phyloP scores from a whole-genome alignment of 768 basidiomycete species.

The Panus rudis region DNA sequence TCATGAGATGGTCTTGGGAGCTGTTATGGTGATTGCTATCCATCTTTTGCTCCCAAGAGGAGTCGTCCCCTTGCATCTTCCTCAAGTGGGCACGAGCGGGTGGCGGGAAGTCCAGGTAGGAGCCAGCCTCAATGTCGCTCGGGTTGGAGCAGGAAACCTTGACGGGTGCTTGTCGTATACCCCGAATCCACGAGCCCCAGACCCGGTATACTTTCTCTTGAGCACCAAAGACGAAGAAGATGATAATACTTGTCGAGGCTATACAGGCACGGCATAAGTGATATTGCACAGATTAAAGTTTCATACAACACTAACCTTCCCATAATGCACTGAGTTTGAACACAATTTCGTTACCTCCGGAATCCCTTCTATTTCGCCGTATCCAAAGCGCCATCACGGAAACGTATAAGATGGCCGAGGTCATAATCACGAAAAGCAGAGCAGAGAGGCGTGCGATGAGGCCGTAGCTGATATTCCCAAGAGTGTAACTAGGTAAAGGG shows the following conservation, averaged over 20 bases:
- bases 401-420: slow-evolving; percentile 14
- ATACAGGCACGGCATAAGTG: background rate
- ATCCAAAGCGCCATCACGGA: slow-evolving; percentile 14
- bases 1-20: too few relatives aligned
- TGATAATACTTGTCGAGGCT: slow-evolving; percentile 13
- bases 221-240: slow-evolving; percentile 18
- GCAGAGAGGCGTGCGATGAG: slow-evolving; percentile 16
- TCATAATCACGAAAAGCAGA: slow-evolving; percentile 11
- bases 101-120: background rate
- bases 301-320: slow-evolving; percentile 13
- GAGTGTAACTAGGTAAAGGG: slow-evolving; percentile 3
- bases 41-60: too few relatives aligned
- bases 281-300: background rate
- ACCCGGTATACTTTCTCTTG: slow-evolving; percentile 17
- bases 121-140: too few relatives aligned
- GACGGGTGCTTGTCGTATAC: background rate
- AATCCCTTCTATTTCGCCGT: background rate
- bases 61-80: too few relatives aligned
- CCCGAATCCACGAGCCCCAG: slow-evolving; percentile 9
- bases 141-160: too few relatives aligned
- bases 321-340: slow-evolving; percentile 11
- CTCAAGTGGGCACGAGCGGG: too few relatives aligned
- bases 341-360: too few relatives aligned
- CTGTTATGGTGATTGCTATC: background rate
- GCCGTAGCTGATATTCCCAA: slow-evolving; percentile 4